Evolutionary conservation across 2,329 filamentous ascomycete species (phyloP).

Genomic region (Microsporum canis): DNA sequence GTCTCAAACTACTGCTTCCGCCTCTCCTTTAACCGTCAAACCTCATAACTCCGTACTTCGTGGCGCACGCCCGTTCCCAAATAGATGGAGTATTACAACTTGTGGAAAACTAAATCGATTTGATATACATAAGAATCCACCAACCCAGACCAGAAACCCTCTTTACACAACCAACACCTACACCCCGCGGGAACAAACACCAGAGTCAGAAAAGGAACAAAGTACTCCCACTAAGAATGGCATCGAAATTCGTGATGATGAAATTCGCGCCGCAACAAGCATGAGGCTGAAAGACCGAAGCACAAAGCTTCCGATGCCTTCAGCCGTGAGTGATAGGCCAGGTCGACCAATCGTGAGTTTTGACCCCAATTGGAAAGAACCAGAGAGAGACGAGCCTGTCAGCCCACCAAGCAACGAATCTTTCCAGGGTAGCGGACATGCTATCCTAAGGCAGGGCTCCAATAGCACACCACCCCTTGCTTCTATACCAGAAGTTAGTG

Average conservation of each 20-base stretch:
- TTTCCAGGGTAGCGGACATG: background rate
- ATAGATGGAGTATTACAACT: constrained; percentile 34
- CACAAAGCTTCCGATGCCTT: constrained; percentile 73
- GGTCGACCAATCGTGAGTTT: constrained; percentile 97
- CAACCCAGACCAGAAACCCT: constrained; percentile 70
- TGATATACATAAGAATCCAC: constrained; percentile 76
- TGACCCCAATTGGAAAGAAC: constrained; percentile 64
- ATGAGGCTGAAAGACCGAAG: constrained; percentile 81
- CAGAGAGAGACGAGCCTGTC: constrained; percentile 33
- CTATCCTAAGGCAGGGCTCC: constrained; percentile 7
- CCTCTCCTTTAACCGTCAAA: constrained; percentile 45
- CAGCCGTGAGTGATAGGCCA: constrained; percentile 78
- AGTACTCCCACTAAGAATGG: constrained; percentile 58
- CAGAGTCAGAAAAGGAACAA: constrained; percentile 24
- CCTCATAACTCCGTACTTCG: constrained; percentile 52
- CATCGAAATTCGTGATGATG: constrained; percentile 71
- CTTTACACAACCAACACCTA: constrained; percentile 60
- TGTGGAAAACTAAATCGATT: constrained; percentile 42
- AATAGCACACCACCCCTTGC: constrained; percentile 11
- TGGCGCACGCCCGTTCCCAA: constrained; percentile 32
- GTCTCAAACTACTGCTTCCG: constrained; percentile 20
- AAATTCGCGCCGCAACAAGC: constrained; percentile 81
- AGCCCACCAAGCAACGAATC: constrained; percentile 10
- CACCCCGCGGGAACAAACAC: constrained; percentile 16
- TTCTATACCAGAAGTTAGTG: constrained; percentile 39